These are phyloP conservation scores for Plasmopara muralis DNA, from an alignment of 352 stramenopile genomes.

Conservation along the genomic window DNA sequence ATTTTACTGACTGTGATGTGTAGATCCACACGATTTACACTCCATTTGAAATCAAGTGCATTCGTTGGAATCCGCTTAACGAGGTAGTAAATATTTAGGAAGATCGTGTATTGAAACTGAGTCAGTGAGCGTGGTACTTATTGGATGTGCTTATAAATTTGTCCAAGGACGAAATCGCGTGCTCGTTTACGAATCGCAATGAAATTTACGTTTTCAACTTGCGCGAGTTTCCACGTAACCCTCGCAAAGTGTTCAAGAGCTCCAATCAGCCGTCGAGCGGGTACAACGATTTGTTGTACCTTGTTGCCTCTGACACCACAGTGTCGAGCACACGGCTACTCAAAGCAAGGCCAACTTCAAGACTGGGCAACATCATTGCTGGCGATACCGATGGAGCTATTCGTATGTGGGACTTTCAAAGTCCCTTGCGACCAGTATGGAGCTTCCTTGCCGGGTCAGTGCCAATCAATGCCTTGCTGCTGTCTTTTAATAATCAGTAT, in stretches of 20 bases:
- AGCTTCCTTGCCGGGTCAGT: conserved; percentile 42
- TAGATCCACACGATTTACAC: conserved; percentile 77
- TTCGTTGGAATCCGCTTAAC: conserved; percentile 72
- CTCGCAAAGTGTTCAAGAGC: conserved; percentile 53
- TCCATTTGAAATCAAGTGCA: conserved; percentile 54
- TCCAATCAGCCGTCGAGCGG: conserved; percentile 61
- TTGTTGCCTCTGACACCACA: conserved; percentile 11
- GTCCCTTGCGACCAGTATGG: conserved; percentile 44
- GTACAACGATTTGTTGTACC: conserved; percentile 74
- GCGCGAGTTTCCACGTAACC: conserved; percentile 59
- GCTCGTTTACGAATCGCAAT: conserved; percentile 63
- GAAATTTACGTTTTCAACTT: conserved; percentile 73
- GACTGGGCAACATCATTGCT: conserved; percentile 33
- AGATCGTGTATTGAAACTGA: no score
- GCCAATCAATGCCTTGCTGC: conserved; percentile 40
- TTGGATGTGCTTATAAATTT: not conserved
- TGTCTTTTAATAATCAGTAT: conserved; percentile 40
- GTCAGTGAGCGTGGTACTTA: no score
- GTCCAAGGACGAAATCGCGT: conserved; percentile 63
- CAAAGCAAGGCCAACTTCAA: conserved; percentile 8
- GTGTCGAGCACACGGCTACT: conserved; percentile 1
- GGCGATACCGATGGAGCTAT: conserved; percentile 58
- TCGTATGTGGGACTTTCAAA: conserved; percentile 61
- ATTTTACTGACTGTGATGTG: not conserved
- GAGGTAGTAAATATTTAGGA: conserved; percentile 26